phyloP scores from a whole-genome alignment of 306 rosid genomes.

The Cucurbita maxima region DNA sequence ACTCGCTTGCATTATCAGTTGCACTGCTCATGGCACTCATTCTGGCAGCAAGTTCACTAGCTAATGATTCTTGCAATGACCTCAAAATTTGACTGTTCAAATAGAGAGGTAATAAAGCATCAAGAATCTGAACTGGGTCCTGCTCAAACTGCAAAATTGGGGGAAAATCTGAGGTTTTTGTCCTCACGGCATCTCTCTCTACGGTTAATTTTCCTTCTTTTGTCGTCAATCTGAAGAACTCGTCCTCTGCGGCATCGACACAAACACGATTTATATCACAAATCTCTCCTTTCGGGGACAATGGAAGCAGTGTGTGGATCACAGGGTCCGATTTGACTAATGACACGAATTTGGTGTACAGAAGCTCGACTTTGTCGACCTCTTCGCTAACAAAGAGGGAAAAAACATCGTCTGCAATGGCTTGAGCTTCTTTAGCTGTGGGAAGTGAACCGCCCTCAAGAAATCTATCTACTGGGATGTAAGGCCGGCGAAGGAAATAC shows the following conservation, averaged over 20 bases:
- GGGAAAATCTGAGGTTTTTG: conserved; percentile 37
- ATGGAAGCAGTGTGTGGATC: conserved; percentile 77
- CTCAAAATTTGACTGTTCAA: conserved; percentile 80
- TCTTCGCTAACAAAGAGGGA: conserved; percentile 75
- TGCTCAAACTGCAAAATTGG: conserved; percentile 78
- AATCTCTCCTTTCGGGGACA: conserved; percentile 82
- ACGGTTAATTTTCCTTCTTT: conserved; percentile 71
- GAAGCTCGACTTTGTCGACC: conserved; percentile 75
- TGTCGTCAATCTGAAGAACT: conserved; percentile 71
- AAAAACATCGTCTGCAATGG: conserved; percentile 82
- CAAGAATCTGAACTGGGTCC: conserved; percentile 89
- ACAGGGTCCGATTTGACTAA: conserved; percentile 61
- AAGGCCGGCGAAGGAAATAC: conserved; percentile 61
- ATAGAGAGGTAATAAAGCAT: conserved; percentile 69
- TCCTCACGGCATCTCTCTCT: conserved; percentile 51
- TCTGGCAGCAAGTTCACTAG: conserved; percentile 82
- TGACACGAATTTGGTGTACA: conserved; percentile 76
- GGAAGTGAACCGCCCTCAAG: conserved; percentile 52
- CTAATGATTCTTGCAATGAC: conserved; percentile 81
- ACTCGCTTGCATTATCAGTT: conserved; percentile 49
- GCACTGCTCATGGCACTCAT: conserved; percentile 92
- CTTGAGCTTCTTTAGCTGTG: conserved; percentile 84
- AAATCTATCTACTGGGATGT: conserved; percentile 62
- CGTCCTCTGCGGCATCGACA: conserved; percentile 87
- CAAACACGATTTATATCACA: conserved; percentile 70